Evolutionary conservation across 2,329 filamentous ascomycete species (phyloP), one percentile per base, ranked within the genome.

Genomic region (Colletotrichum viniferum): DNA sequence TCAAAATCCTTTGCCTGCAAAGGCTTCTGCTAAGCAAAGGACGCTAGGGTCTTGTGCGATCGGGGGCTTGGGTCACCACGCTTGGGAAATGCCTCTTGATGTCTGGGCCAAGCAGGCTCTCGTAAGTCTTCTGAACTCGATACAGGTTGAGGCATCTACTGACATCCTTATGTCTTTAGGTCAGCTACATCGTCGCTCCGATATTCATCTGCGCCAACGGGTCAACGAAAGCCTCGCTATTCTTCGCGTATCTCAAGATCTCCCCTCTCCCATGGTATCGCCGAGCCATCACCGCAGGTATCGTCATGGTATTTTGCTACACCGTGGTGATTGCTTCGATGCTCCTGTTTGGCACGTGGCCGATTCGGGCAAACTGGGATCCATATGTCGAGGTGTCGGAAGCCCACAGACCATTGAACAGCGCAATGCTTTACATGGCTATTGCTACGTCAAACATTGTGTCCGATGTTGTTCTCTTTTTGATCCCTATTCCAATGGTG

Each of bases 391-490:
- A 52, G 43, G 43, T 52, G 10, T 52, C 65, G 38, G 14, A 62
- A 21, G n/a, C 26, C 18, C 85, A 71, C 77, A 80, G 74, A 9
- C 89, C 87, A 58, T 81, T 89, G 28, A 80, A 87, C 60, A 83
- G 85, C 34, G 83, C 86, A 4, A 80, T 85, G 2, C 84, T 89
- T 62, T 89, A 89, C 76, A 85, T 89, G 28, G 82, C 85, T 24
- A 88, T 87, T n/a, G 87, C 88, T 0, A 84, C 84, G 1, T 80
- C 85, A 18, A 88, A 88, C 63, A 87, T 89, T 30, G 72, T 85
- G 7, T 88, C 87, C 1, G 87, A 90, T 76, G 69, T 89, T 1
- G 73, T 88, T 18, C 84, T 88, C 7, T 86, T 87, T 61, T 77
- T 83, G 0, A 80, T 89, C 4, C 88, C 87, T 0, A 84, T 89